Percentiles rank a stretch among this genome's conserved stretches.
Evolutionary conservation across 2,329 filamentous ascomycete genomes (phyloP).

Genomic region (Cladophialophora chaetospira): DNA sequence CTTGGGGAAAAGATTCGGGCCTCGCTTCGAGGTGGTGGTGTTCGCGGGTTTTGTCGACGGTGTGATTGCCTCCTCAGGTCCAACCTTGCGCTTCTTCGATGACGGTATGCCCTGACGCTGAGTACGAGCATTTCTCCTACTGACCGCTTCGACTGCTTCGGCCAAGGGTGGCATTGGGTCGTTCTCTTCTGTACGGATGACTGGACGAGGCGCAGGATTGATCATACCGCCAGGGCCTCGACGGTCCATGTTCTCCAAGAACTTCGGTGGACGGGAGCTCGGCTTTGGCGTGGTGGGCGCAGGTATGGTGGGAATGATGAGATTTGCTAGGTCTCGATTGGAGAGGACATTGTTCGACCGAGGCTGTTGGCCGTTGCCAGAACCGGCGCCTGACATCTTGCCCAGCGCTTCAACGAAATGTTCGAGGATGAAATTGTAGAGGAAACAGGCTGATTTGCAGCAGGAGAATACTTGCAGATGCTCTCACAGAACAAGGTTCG

Average conservation of each 20-base stretch:
- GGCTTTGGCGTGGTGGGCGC: neutral
- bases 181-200: conserved; percentile 3
- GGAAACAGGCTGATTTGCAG: too few species aligned
- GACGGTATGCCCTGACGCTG: neutral
- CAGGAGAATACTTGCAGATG: too few species aligned
- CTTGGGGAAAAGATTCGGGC: neutral
- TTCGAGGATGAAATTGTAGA: too few species aligned
- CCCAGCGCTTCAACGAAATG: too few species aligned
- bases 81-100: neutral
- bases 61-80: neutral
- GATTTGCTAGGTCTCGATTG: neutral
- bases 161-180: neutral
- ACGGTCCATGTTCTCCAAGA: neutral
- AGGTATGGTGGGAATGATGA: neutral
- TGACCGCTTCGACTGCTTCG: neutral
- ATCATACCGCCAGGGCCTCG: neutral
- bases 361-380: neutral
- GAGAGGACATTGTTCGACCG: neutral
- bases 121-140: neutral
- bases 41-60: neutral
- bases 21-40: neutral
- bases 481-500: too few species aligned
- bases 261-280: neutral
- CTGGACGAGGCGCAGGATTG: neutral
- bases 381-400: too few species aligned